Evolutionary conservation across 2,329 filamentous ascomycete species (phyloP).

Genomic region (Xylariaceae sp.): DNA sequence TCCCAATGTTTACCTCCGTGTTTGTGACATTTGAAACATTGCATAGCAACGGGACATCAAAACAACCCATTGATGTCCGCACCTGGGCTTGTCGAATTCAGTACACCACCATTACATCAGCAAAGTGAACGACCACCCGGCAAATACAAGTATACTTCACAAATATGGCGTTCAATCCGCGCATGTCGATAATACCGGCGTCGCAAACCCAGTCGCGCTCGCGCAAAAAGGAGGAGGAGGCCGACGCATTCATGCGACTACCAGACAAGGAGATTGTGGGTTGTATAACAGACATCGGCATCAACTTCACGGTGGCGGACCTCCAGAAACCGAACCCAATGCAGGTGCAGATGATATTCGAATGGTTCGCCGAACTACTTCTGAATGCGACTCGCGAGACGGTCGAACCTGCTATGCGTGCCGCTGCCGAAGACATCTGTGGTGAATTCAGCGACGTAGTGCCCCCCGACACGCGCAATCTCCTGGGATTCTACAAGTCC

Average conservation of each 20-base stretch:
- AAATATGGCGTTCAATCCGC: constrained; percentile 52
- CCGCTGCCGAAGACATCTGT: constrained; percentile 80
- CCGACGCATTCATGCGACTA: constrained; percentile 55
- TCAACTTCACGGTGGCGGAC: constrained; percentile 79
- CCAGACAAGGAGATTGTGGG: constrained; percentile 79
- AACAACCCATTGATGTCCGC: background rate
- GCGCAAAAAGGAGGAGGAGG: constrained; percentile 54
- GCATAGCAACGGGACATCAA: background rate
- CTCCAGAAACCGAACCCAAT: constrained; percentile 90
- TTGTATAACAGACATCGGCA: constrained; percentile 95
- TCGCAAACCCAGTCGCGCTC: constrained; percentile 47
- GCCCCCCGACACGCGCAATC: constrained; percentile 79
- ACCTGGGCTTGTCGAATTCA: background rate
- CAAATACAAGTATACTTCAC: background rate
- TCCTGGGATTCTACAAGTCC: constrained; percentile 93
- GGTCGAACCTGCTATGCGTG: constrained; percentile 90
- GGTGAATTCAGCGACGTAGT: constrained; percentile 81
- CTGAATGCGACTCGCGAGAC: constrained; percentile 92
- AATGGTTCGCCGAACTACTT: constrained; percentile 92
- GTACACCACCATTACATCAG: background rate
- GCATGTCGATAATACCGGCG: constrained; percentile 56
- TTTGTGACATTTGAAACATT: no score
- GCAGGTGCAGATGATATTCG: constrained; percentile 95
- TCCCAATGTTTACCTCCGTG: background rate
- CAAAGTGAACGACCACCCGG: background rate